A percentile compares a stretch with the other conserved stretches of the same genome.
Conservation (phyloP, 257 asterid species). For the Echium plantagineum region DNA sequence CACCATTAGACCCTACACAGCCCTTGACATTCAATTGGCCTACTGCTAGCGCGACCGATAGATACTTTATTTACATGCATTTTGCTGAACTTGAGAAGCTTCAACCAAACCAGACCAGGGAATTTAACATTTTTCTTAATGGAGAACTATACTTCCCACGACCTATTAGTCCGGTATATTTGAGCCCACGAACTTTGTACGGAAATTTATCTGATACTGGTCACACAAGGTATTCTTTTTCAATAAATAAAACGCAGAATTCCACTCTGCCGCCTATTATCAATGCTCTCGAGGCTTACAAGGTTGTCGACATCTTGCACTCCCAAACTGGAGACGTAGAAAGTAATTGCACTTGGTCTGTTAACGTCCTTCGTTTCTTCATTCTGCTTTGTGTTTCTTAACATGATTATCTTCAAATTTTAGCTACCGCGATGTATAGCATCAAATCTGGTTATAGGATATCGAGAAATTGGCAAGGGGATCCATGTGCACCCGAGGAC, state of each 20-base stretch:
- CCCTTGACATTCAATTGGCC: background rate
- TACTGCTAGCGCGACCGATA: background rate
- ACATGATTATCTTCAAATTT: background rate
- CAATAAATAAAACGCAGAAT: constrained; percentile 5
- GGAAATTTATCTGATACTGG: background rate
- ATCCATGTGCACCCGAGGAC: constrained; percentile 24
- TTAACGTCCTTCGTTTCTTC: background rate
- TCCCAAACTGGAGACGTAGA: constrained; percentile 8
- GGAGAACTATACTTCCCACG: background rate
- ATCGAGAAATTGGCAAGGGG: constrained; percentile 36
- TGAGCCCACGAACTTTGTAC: background rate
- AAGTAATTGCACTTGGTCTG: background rate
- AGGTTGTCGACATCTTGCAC: background rate
- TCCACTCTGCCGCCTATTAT: constrained; percentile 14
- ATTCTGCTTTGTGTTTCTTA: background rate
- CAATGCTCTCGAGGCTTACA: constrained; percentile 9
- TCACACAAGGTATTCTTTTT: background rate
- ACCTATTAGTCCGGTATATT: background rate
- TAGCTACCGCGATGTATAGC: constrained; percentile 18
- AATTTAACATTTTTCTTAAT: constrained; percentile 9
- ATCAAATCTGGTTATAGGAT: constrained; percentile 19
- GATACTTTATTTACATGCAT: constrained; percentile 6
- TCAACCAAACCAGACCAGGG: constrained; percentile 5
- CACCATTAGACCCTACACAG: background rate
- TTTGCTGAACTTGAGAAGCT: constrained; percentile 12